phyloP scores from a whole-genome alignment of 352 stramenopile genomes.

The Pythium insidiosum region DNA sequence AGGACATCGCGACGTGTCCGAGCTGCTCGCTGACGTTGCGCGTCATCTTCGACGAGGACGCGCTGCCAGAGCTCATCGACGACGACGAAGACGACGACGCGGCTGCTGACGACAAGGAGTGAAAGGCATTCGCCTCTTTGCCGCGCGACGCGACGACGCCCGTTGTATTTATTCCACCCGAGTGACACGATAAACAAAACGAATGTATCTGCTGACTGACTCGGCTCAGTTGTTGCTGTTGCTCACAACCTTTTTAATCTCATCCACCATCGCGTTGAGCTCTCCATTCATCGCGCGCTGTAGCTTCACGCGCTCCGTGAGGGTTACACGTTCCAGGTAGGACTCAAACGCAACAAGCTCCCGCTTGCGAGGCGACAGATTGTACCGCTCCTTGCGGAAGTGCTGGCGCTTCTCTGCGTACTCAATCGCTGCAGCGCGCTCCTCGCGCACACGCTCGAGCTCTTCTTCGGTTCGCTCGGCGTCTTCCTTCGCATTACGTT shows the following conservation, averaged over 20 bases:
- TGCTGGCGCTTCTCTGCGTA: conserved; percentile 30
- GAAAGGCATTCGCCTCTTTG: too few species aligned
- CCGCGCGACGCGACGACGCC: too few species aligned
- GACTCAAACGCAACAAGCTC: conserved; percentile 36
- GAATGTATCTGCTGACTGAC: too few species aligned
- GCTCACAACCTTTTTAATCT: conserved; percentile 9
- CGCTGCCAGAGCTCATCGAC: conserved; percentile 61
- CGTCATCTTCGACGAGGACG: conserved; percentile 94
- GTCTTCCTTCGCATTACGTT: conserved; percentile 26
- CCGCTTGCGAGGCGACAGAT: conserved; percentile 30
- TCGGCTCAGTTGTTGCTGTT: too few species aligned
- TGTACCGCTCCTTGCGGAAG: conserved; percentile 53
- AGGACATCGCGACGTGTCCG: conserved; percentile 95
- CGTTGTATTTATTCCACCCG: too few species aligned
- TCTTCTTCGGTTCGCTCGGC: conserved; percentile 18
- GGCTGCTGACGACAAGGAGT: too few species aligned
- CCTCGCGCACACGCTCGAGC: conserved; percentile 18
- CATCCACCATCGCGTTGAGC: conserved; percentile 5
- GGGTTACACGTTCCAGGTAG: conserved; percentile 43
- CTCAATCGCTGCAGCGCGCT: conserved; percentile 24
- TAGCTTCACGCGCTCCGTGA: conserved; percentile 34
- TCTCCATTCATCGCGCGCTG: conserved; percentile 24
- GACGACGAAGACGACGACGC: conserved; percentile 23
- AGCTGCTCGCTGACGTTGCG: conserved; percentile 95
- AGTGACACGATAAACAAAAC: too few species aligned